Evolutionary conservation across 2,329 filamentous ascomycete species (phyloP).

Genomic region (Diaporthe nobilis): DNA sequence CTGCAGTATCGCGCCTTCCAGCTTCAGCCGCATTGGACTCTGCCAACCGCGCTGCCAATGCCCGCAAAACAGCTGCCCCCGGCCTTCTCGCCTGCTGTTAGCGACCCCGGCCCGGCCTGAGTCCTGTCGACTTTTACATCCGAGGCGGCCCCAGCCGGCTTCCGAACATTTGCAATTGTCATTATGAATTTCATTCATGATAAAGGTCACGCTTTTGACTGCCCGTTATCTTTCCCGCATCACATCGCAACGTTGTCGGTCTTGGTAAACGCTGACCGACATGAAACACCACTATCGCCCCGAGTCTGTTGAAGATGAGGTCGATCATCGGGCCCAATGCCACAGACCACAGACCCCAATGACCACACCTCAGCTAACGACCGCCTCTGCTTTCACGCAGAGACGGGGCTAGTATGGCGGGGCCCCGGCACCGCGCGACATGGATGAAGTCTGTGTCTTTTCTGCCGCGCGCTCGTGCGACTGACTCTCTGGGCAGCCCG

Average conservation of each 20-base stretch:
- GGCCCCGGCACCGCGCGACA: conserved; percentile 38
- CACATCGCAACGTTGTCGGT: conserved; percentile 21
- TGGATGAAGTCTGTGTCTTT: conserved; percentile 31
- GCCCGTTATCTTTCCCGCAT: conserved; percentile 42
- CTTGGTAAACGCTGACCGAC: conserved; percentile 27
- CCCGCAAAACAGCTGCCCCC: conserved; percentile 36
- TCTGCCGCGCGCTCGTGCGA: conserved; percentile 23
- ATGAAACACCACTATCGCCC: conserved; percentile 40
- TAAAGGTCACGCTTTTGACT: conserved; percentile 49
- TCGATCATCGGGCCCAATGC: conserved; percentile 36
- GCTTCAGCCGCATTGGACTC: conserved; percentile 39
- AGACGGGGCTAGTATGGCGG: conserved; percentile 36
- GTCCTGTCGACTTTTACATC: conserved; percentile 31
- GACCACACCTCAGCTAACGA: conserved; percentile 27
- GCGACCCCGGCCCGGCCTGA: conserved; percentile 24
- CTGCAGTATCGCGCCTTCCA: conserved; percentile 38
- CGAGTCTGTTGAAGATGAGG: conserved; percentile 22
- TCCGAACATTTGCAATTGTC: conserved; percentile 45
- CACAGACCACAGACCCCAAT: conserved; percentile 32
- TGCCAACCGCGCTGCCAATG: conserved; percentile 4
- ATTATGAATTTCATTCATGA: conserved; percentile 54
- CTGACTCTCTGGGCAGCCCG: conserved; percentile 8
- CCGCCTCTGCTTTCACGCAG: conserved; percentile 15
- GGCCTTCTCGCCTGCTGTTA: conserved; percentile 35
- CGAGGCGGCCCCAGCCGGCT: conserved; percentile 29